Percentiles rank a stretch among this genome's conserved stretches.
phyloP scores from a whole-genome alignment of 768 basidiomycete species.

The Vishniacozyma victoriae region DNA sequence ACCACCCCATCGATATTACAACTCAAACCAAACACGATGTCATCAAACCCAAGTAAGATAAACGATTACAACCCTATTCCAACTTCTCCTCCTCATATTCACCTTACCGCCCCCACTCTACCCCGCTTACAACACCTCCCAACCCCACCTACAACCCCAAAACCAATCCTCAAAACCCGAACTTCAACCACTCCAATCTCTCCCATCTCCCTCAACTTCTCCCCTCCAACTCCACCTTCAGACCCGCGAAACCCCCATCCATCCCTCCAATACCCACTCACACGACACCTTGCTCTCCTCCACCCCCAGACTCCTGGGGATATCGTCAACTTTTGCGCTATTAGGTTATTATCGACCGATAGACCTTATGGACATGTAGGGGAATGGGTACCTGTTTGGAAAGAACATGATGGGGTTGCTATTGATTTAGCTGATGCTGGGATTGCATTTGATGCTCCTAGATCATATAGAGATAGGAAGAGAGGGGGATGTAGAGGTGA shows the following conservation, averaged over 20 bases:
- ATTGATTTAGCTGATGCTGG: slow-evolving; percentile 20
- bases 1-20: background rate
- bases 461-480: slow-evolving; percentile 8
- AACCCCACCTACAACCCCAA: background rate
- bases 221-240: background rate
- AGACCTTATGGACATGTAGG: slow-evolving; percentile 17
- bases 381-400: slow-evolving; percentile 14
- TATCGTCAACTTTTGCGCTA: slow-evolving; percentile 27
- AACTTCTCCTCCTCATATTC: slow-evolving; percentile 15
- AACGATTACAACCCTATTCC: background rate
- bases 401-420: background rate
- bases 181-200: background rate
- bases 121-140: background rate
- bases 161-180: background rate
- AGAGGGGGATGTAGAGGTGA: slow-evolving; percentile 9
- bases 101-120: background rate
- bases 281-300: slow-evolving; percentile 16
- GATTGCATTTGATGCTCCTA: slow-evolving; percentile 18
- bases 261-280: slow-evolving; percentile 16
- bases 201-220: background rate
- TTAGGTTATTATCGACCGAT: slow-evolving; percentile 22
- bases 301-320: slow-evolving; percentile 24
- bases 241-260: slow-evolving; percentile 1
- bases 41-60: background rate
- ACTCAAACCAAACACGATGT: background rate